Evolutionary conservation across 108 stramenopile genomes (phyloP).

Genomic region (Cyclotella baltica): DNA sequence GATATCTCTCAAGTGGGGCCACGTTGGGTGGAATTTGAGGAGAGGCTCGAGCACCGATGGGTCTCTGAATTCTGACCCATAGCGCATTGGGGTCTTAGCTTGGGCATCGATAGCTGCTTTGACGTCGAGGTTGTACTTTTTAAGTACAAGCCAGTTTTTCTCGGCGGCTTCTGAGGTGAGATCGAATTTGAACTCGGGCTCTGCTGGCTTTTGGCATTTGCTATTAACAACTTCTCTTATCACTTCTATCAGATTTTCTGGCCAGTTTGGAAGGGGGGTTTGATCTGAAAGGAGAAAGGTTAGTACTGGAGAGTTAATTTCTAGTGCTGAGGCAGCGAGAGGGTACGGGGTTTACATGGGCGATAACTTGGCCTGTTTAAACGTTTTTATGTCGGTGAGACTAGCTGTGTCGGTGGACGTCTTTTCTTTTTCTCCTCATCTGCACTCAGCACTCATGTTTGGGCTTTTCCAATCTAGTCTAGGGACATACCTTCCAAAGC

Average conservation of each 20-base stretch:
- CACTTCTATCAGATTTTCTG: conserved; percentile 3
- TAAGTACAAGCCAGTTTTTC: conserved; percentile 11
- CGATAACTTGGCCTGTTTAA: too few species aligned
- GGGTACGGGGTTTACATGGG: not conserved
- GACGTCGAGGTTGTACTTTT: conserved; percentile 5
- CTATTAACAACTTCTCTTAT: not conserved
- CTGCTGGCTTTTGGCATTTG: not conserved
- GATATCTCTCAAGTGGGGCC: conserved; percentile 13
- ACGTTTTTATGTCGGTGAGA: too few species aligned
- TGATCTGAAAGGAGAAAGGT: too few species aligned
- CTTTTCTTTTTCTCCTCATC: not conserved
- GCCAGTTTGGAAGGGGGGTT: not conserved
- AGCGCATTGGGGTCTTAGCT: not conserved
- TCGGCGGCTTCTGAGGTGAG: conserved; percentile 5
- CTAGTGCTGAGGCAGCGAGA: not conserved
- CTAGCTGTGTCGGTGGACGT: not conserved
- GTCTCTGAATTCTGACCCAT: conserved; percentile 8
- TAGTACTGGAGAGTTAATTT: not conserved
- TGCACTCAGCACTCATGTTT: not conserved
- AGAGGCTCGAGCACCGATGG: not conserved
- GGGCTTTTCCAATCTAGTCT: not conserved
- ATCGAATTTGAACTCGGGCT: conserved; percentile 15
- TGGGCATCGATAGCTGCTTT: conserved; percentile 10
- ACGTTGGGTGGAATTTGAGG: conserved; percentile 21
- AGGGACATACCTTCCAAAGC: not conserved